phyloP scores from a whole-genome alignment of 352 stramenopile genomes.

The Globisporangium sylvaticum region DNA sequence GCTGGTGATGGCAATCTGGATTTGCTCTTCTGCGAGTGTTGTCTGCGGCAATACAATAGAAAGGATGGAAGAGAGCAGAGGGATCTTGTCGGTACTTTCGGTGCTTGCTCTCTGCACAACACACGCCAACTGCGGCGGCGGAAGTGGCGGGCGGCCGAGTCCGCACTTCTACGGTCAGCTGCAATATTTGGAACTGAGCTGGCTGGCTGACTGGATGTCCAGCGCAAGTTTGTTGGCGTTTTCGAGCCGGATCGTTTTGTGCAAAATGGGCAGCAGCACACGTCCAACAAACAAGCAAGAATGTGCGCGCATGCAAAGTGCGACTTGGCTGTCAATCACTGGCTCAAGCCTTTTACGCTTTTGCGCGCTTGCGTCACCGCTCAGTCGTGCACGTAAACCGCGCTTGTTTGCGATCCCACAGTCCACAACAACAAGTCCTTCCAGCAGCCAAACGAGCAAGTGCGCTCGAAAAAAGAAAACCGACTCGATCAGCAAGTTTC shows the following conservation, averaged over 20 bases:
- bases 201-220: constrained; percentile 1
- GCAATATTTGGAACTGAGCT: background rate
- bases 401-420: constrained; percentile 1
- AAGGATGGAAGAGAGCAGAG: background rate
- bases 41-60: background rate
- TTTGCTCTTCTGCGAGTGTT: background rate
- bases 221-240: background rate
- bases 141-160: background rate
- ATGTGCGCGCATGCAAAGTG: background rate
- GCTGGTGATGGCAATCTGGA: background rate
- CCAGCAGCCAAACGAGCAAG: background rate
- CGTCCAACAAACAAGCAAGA: background rate
- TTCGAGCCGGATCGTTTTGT: constrained; percentile 5
- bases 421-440: background rate
- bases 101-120: background rate
- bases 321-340: constrained; percentile 1
- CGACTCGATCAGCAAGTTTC: constrained; percentile 7
- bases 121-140: background rate
- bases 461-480: constrained; percentile 16
- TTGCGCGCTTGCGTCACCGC: background rate
- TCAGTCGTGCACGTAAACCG: background rate
- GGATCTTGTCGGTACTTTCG: background rate
- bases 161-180: background rate
- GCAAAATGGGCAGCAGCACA: constrained; percentile 1
- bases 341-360: constrained; percentile 2